Evolutionary conservation across 768 basidiomycete species (phyloP), one percentile per base, ranked within the genome.

Genomic region (Crepidotus variabilis): DNA sequence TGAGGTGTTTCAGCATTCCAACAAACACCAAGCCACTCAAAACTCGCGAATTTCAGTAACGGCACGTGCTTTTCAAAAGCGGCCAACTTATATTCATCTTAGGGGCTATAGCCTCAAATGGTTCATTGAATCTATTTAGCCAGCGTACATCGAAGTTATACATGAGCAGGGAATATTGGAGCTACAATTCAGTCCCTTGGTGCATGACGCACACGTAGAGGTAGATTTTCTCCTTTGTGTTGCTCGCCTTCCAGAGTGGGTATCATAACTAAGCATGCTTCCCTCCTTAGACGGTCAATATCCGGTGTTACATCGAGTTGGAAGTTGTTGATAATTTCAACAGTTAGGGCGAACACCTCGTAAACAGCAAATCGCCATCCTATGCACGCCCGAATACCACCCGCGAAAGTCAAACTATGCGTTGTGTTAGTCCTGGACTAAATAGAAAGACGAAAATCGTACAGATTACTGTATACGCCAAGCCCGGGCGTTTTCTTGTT

Each of bases 251-350:
- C 74, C 24, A 79, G 63, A 6, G 76, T 77, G 10, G 78, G 80
- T 28, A 77, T 56, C 77, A 81, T 78, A 11, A 80, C 75, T 51
- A 80, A 61, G 57, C 76, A 77, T 6, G 77, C 72, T 57, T 79
- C 75, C 50, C 78, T 67, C 35, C 78, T 71, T 21, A 82, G 63
- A 14, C 72, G 65, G 3, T 68, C 64, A 18, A 78, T 63, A 20
- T 76, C 74, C 16, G 73, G 72, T 1, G 75, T 77, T 3, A 66
- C 74, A 57, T 75, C 63, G 33, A 87, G 75, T 61, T 85, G 78
- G 57, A 87, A 86, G 65, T 83, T 81, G 50, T 78, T 76, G 58
- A 86, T 67, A 35, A 83, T 75, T 63, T 85, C 84, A 6, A 82
- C 75, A 4, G 85, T 72, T 59, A 87, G 76, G 0, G 78, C 68